Conservation (phyloP, 805 yeast genomes). For the Metschnikowia cerradonensis region DNA sequence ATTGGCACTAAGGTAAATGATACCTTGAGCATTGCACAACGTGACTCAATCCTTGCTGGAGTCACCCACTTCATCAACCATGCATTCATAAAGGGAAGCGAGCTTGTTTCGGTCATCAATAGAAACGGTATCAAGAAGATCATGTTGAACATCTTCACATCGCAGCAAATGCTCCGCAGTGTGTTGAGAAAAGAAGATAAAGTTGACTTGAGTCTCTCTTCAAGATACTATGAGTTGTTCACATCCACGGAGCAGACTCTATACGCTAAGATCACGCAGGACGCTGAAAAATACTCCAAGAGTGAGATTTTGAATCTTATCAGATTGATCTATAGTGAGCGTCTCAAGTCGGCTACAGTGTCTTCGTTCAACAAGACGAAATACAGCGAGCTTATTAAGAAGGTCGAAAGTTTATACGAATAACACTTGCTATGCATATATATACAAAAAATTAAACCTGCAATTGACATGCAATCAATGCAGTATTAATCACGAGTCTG, state of each 20-base stretch:
- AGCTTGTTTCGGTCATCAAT: slow-evolving; percentile 48
- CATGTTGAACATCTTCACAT: slow-evolving; percentile 55
- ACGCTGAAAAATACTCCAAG: slow-evolving; percentile 32
- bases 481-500: slow-evolving; percentile 5
- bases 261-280: slow-evolving; percentile 34
- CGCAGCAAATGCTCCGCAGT: slow-evolving; percentile 66
- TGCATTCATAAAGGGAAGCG: slow-evolving; percentile 50
- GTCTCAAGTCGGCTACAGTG: slow-evolving; percentile 37
- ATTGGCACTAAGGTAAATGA: slow-evolving; percentile 41
- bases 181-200: slow-evolving; percentile 48
- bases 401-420: slow-evolving; percentile 18
- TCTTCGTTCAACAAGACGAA: slow-evolving; percentile 36
- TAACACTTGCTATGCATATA: neutral
- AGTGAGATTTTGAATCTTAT: slow-evolving; percentile 50
- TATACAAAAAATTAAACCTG: neutral
- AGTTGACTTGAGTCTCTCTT: slow-evolving; percentile 51
- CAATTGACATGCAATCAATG: neutral
- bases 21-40: slow-evolving; percentile 29
- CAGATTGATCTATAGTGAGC: slow-evolving; percentile 49
- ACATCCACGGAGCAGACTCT: slow-evolving; percentile 47
- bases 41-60: slow-evolving; percentile 39
- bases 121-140: slow-evolving; percentile 56
- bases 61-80: slow-evolving; percentile 49
- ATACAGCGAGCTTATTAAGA: slow-evolving; percentile 32
- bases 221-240: slow-evolving; percentile 54